Conservation (phyloP, 495 filamentous ascomycete species). For the Xylaria castorea region DNA sequence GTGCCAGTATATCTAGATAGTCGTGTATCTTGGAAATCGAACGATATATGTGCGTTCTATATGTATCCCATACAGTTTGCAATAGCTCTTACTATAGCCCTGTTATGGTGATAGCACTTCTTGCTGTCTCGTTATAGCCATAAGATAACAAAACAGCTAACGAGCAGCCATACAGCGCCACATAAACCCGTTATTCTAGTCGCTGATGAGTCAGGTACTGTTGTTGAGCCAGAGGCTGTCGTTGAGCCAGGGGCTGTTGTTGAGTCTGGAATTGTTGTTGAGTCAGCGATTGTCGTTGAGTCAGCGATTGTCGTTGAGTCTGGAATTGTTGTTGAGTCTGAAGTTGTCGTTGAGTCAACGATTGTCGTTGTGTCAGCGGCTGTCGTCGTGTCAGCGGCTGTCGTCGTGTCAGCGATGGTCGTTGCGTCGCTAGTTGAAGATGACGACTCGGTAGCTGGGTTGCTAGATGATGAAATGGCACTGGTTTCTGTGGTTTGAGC, state of each 20-base stretch:
- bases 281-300: too few relatives aligned
- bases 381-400: too few relatives aligned
- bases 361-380: too few relatives aligned
- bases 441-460: not conserved
- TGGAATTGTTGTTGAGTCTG: too few relatives aligned
- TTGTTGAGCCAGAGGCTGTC: not conserved
- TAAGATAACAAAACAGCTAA: conserved; percentile 9
- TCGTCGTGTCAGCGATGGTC: too few relatives aligned
- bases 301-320: too few relatives aligned
- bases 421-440: not conserved
- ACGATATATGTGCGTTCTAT: not conserved
- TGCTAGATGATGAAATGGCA: not conserved
- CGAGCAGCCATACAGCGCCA: conserved; percentile 18
- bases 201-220: not conserved
- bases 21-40: not conserved
- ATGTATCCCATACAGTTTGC: not conserved
- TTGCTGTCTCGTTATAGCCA: not conserved
- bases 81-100: not conserved
- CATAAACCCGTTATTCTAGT: conserved; percentile 1
- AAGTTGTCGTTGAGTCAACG: too few relatives aligned
- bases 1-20: not conserved
- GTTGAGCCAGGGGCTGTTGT: too few relatives aligned
- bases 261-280: too few relatives aligned
- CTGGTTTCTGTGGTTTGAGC: conserved; percentile 10
- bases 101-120: not conserved